Conservation (phyloP, 108 stramenopile genomes). For the Parietichytrium sp. region DNA sequence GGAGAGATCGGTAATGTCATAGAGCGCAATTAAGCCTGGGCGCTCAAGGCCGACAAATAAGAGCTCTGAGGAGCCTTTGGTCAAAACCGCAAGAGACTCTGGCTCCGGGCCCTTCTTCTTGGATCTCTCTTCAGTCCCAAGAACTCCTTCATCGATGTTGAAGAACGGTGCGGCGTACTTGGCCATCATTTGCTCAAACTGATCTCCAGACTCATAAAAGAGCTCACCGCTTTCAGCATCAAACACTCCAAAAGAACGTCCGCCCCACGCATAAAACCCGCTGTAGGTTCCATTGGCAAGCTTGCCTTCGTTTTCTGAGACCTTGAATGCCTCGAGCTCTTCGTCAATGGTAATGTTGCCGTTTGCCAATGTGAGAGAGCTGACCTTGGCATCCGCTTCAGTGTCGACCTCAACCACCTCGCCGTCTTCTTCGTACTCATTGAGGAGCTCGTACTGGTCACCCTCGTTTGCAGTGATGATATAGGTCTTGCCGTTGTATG, state of each 20-base stretch:
- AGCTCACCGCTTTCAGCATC: not conserved
- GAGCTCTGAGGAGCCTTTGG: not conserved
- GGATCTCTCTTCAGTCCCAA: not conserved
- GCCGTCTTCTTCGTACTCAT: constrained; percentile 2
- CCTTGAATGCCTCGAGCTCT: too few species aligned
- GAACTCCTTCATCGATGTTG: not conserved
- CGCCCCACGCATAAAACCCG: not conserved
- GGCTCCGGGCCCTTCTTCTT: constrained; percentile 4
- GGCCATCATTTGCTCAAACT: not conserved
- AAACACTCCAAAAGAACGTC: not conserved
- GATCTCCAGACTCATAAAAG: constrained; percentile 16
- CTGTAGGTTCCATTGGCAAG: not conserved
- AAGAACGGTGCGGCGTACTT: not conserved
- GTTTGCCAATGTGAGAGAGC: not conserved
- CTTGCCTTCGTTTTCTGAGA: too few species aligned
- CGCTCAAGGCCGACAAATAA: constrained; percentile 35
- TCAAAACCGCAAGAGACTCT: not conserved
- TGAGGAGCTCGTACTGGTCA: not conserved
- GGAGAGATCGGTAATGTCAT: not conserved
- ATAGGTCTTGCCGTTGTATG: not conserved
- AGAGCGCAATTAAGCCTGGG: not conserved
- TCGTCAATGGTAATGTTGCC: constrained; percentile 10
- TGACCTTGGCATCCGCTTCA: too few species aligned
- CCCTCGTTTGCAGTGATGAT: constrained; percentile 8
- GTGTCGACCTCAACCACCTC: too few species aligned